A percentile compares a stretch with the other conserved stretches of the same genome.
Conservation (phyloP, 1,284 basidiomycete species). For the Fomitopsis betulina region DNA sequence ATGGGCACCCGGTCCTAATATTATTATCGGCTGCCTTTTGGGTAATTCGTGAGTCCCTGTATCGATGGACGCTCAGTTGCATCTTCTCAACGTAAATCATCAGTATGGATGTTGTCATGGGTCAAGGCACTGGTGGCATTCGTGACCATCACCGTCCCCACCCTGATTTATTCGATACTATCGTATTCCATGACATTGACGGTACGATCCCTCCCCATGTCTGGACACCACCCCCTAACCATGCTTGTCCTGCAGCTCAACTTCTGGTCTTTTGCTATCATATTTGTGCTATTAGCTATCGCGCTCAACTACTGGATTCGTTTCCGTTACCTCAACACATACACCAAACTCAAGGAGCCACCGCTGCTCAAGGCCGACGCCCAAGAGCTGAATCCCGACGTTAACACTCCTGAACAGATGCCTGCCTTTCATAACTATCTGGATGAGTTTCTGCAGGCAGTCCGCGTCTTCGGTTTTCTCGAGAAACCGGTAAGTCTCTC, state of each 20-base stretch:
- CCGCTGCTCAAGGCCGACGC: constrained; percentile 77
- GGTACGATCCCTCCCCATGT: constrained; percentile 35
- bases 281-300: constrained; percentile 64
- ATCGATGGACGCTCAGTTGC: neutral
- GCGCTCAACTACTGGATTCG: constrained; percentile 81
- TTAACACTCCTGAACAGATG: constrained; percentile 71
- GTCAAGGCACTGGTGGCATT: constrained; percentile 68
- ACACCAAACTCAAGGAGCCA: constrained; percentile 81
- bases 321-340: constrained; percentile 75
- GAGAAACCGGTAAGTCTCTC: constrained; percentile 77
- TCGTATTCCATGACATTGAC: constrained; percentile 89
- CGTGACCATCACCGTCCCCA: constrained; percentile 76
- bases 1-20: constrained; percentile 62
- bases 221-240: neutral
- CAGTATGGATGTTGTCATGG: constrained; percentile 82
- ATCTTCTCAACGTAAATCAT: neutral
- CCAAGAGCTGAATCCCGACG: constrained; percentile 81
- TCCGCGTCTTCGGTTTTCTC: constrained; percentile 92
- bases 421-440: constrained; percentile 90
- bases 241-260: constrained; percentile 53
- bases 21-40: constrained; percentile 82
- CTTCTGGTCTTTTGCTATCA: constrained; percentile 81
- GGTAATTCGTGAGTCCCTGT: constrained; percentile 61
- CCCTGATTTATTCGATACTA: constrained; percentile 70
- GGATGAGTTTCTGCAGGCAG: constrained; percentile 92